phyloP scores from a whole-genome alignment of 164 flowering plant species.

The Tetrastigma voinierianum region DNA sequence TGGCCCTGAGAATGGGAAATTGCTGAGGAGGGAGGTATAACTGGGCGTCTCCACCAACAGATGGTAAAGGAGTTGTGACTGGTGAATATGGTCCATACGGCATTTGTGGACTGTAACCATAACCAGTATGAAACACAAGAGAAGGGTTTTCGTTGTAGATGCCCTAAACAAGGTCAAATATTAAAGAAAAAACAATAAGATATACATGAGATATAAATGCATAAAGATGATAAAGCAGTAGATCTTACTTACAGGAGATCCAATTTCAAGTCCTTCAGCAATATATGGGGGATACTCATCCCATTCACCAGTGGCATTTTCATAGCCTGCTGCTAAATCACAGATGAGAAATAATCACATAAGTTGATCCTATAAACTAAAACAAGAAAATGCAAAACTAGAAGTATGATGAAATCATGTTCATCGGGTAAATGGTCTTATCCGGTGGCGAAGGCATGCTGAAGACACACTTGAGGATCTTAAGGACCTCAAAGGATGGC shows the following conservation, averaged over 20 bases:
- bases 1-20: slow-evolving; percentile 57
- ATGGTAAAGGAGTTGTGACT: slow-evolving; percentile 71
- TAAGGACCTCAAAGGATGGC: no score
- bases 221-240: background rate
- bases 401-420: background rate
- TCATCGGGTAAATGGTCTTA: no score
- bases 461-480: no score
- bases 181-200: slow-evolving; percentile 4
- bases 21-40: slow-evolving; percentile 48
- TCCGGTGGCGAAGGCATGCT: no score
- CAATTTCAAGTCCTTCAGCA: slow-evolving; percentile 65
- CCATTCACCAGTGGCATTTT: slow-evolving; percentile 54
- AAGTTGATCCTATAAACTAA: background rate
- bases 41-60: slow-evolving; percentile 55
- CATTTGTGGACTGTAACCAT: slow-evolving; percentile 82
- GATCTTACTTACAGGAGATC: slow-evolving; percentile 64
- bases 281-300: slow-evolving; percentile 66
- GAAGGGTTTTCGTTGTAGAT: slow-evolving; percentile 84
- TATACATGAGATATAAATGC: background rate
- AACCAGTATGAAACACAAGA: slow-evolving; percentile 71
- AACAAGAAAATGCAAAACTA: background rate
- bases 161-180: slow-evolving; percentile 47
- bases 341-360: slow-evolving; percentile 5
- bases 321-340: slow-evolving; percentile 50
- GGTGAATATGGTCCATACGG: slow-evolving; percentile 96